A percentile compares a stretch with the other conserved stretches of the same genome.
Evolutionary conservation across 2,329 filamentous ascomycete genomes (phyloP).

Genomic region (Cladosporium cucumerinum): DNA sequence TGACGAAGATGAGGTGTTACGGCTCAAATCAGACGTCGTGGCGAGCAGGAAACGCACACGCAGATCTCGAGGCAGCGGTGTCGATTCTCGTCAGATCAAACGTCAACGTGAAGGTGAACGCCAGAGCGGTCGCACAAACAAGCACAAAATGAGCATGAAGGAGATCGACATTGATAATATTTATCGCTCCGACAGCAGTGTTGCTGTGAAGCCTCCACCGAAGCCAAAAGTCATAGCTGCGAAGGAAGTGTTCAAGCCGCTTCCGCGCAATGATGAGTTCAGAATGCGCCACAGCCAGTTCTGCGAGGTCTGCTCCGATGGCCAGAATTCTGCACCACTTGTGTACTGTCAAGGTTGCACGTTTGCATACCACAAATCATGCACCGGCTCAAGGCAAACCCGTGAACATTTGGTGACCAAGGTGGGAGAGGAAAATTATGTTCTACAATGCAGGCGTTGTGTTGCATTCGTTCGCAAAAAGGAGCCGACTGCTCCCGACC

Average conservation of each 20-base stretch:
- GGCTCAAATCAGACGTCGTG: constrained; percentile 42
- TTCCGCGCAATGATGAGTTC: constrained; percentile 64
- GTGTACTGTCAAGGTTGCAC: constrained; percentile 92
- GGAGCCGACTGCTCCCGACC: constrained; percentile 65
- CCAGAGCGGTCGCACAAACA: constrained; percentile 45
- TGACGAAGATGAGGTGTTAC: constrained; percentile 21
- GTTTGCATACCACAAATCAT: constrained; percentile 75
- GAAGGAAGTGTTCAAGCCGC: constrained; percentile 67
- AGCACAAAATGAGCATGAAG: constrained; percentile 47
- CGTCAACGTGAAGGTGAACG: constrained; percentile 31
- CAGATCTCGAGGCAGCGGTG: not conserved
- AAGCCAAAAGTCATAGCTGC: constrained; percentile 57
- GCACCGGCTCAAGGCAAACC: constrained; percentile 67
- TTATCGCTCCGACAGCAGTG: constrained; percentile 44
- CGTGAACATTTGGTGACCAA: constrained; percentile 93
- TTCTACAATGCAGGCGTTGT: constrained; percentile 87
- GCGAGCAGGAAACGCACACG: constrained; percentile 37
- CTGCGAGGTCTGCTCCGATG: constrained; percentile 70
- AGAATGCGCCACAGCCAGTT: constrained; percentile 62
- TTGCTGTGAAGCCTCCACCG: constrained; percentile 29
- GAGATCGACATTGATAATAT: constrained; percentile 59
- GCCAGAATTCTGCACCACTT: constrained; percentile 62
- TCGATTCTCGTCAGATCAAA: constrained; percentile 17
- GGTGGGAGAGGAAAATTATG: constrained; percentile 69
- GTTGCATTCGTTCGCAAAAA: constrained; percentile 66